These are phyloP conservation scores for Calophaca sinica DNA, from an alignment of 306 rosid species.

Conservation along the genomic window DNA sequence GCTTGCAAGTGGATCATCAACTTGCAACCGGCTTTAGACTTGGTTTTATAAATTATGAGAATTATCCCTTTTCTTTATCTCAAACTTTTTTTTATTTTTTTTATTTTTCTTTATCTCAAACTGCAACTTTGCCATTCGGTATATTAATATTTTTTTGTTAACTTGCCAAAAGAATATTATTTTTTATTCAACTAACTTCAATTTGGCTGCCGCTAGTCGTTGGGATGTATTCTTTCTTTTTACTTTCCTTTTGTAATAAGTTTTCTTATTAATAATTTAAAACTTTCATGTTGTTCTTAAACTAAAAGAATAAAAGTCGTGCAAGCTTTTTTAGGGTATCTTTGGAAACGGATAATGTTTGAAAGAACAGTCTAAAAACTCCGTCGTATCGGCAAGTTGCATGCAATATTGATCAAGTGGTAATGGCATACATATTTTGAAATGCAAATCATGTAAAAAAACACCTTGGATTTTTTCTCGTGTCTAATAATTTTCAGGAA, in stretches of 20 bases:
- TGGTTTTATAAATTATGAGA: conserved; percentile 32
- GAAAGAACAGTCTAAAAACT: conserved; percentile 36
- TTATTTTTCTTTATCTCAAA: conserved; percentile 47
- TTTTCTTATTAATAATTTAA: background rate
- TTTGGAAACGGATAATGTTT: conserved; percentile 21
- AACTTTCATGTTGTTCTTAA: background rate
- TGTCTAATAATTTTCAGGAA: background rate
- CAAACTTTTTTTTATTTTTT: too few relatives aligned
- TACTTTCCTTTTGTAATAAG: background rate
- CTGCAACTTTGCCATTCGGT: conserved; percentile 49
- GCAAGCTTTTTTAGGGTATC: conserved; percentile 31
- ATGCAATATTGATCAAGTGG: conserved; percentile 41
- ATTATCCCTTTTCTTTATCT: too few relatives aligned
- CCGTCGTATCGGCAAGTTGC: conserved; percentile 38
- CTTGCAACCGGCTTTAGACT: conserved; percentile 73
- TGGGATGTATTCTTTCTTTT: background rate
- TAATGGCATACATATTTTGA: background rate
- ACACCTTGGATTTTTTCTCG: background rate
- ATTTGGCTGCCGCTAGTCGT: conserved; percentile 3
- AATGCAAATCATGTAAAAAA: background rate
- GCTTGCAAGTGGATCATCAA: conserved; percentile 94
- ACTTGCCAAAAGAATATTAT: conserved; percentile 24
- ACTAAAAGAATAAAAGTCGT: background rate
- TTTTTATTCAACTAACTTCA: conserved; percentile 41
- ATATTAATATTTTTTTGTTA: conserved; percentile 22